These are phyloP conservation scores for Cafeteria roenbergensis DNA, from an alignment of 108 stramenopile genomes.

Conservation along the genomic window DNA sequence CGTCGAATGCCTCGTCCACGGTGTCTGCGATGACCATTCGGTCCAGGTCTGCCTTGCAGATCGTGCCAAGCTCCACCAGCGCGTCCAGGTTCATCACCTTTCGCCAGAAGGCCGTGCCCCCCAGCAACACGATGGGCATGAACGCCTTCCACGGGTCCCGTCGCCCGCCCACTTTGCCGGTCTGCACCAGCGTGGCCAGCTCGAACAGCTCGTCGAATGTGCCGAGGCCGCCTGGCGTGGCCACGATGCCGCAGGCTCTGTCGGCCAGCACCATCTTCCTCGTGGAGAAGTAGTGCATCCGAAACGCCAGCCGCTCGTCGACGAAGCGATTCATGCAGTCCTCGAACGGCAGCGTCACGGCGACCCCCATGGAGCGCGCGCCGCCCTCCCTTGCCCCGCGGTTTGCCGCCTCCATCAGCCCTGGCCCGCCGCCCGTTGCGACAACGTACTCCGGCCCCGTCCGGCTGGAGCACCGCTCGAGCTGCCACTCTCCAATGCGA, in stretches of 20 bases:
- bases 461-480: not conserved
- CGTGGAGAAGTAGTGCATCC: conserved; percentile 45
- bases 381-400: conserved; percentile 25
- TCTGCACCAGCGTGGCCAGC: conserved; percentile 17
- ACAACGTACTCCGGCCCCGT: conserved; percentile 9
- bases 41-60: conserved; percentile 11
- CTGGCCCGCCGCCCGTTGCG: conserved; percentile 36
- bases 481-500: conserved; percentile 6
- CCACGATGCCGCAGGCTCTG: conserved; percentile 15
- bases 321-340: conserved; percentile 31
- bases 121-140: conserved; percentile 18
- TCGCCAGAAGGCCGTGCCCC: conserved; percentile 17
- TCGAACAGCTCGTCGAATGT: conserved; percentile 30
- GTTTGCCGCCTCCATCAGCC: conserved; percentile 46
- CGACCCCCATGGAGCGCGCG: conserved; percentile 31
- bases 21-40: conserved; percentile 12
- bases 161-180: conserved; percentile 9
- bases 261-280: conserved; percentile 42
- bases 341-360: conserved; percentile 39
- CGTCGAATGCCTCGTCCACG: conserved; percentile 19
- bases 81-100: conserved; percentile 13
- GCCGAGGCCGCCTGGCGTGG: conserved; percentile 17
- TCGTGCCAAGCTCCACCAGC: conserved; percentile 8
- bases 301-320: conserved; percentile 35
- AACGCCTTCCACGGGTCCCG: not conserved